Evolutionary conservation across 2,329 filamentous ascomycete genomes (phyloP), one percentile per base, ranked within the genome.

Genomic region (Daldinia sp.): DNA sequence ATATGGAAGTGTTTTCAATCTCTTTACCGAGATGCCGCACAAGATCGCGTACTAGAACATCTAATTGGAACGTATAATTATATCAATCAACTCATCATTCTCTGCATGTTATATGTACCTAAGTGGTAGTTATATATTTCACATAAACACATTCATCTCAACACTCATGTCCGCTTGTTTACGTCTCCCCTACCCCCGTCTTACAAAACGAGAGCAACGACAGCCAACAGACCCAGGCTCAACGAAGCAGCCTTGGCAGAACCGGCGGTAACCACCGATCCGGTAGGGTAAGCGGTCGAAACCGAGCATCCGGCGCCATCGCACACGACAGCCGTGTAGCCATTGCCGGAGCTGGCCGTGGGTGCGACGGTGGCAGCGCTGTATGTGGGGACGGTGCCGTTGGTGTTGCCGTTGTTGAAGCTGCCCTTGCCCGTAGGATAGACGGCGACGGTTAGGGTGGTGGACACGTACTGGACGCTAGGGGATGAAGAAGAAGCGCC

Each of bases 341-440:
- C 49, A 25, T 23, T 52, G 6, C 49, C 34, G 2, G 19, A 64
- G 2, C 73, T 69, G 21, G 74, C 75, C 66, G 80, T 81, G 59
- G 80, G 75, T 61, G 77, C 74, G 55, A 82, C 82, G 52, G 86
- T 63, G 34, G 48, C 49, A 43, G 53, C 41, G 55, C 60, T 43
- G 34, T 53, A 49, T 15, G 89, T 87, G 78, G 91, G 90, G 69
- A 82, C 68, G 1, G 84, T 81, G 32, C 91, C 80, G 75, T 87
- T 85, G 49, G 82, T 76, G 11, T 53, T 87, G 76, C 91, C 87
- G 39, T 25, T 51, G 56, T 39, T 56, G 47, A 21, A 41, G 54
- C 49, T 10, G 35, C 13, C 9, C 25, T 41, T 27, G 23, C 34
- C 35, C 7, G 50, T 25, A 5, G 61, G 61, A 63, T 64, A 67